These are phyloP conservation scores for Wickerhamiella sorbophila DNA, from an alignment of 805 yeast species.

Conservation along the genomic window DNA sequence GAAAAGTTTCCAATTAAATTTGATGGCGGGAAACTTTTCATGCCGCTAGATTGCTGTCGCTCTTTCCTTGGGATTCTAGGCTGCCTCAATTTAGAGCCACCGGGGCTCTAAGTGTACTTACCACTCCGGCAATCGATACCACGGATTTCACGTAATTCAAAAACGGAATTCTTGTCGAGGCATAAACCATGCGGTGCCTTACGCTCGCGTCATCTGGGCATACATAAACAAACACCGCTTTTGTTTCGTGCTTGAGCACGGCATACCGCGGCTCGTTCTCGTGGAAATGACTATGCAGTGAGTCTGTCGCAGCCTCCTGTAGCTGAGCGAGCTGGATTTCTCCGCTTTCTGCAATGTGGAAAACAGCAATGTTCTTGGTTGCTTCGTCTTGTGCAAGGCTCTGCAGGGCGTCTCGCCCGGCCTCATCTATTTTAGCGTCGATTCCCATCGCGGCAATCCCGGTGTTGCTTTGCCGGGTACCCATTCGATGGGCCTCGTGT, in stretches of 20 bases:
- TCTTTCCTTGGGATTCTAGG: too few species aligned
- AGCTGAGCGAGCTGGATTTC: conserved; percentile 29
- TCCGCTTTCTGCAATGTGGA: conserved; percentile 42
- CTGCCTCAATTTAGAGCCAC: too few species aligned
- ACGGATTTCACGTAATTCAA: conserved; percentile 17
- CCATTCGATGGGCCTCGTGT: conserved; percentile 28
- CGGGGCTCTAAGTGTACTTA: too few species aligned
- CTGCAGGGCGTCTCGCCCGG: conserved; percentile 16
- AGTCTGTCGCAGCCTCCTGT: conserved; percentile 19
- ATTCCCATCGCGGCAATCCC: conserved; percentile 16
- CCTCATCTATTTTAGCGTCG: conserved; percentile 12
- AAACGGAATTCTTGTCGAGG: conserved; percentile 45
- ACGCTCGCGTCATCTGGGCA: conserved; percentile 88
- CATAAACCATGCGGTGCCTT: conserved; percentile 84
- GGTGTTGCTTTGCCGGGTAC: conserved; percentile 18
- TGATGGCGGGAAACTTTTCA: too few species aligned
- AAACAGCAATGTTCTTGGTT: conserved; percentile 21
- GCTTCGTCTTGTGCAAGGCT: neutral
- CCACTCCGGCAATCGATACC: neutral
- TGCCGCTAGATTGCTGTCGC: too few species aligned
- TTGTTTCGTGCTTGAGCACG: conserved; percentile 13
- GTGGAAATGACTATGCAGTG: conserved; percentile 25
- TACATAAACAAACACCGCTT: conserved; percentile 55
- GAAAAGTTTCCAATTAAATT: too few species aligned
- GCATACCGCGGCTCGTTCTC: conserved; percentile 43